Conservation (phyloP, 1,284 basidiomycete species). For the Exsudoporus floridanus region DNA sequence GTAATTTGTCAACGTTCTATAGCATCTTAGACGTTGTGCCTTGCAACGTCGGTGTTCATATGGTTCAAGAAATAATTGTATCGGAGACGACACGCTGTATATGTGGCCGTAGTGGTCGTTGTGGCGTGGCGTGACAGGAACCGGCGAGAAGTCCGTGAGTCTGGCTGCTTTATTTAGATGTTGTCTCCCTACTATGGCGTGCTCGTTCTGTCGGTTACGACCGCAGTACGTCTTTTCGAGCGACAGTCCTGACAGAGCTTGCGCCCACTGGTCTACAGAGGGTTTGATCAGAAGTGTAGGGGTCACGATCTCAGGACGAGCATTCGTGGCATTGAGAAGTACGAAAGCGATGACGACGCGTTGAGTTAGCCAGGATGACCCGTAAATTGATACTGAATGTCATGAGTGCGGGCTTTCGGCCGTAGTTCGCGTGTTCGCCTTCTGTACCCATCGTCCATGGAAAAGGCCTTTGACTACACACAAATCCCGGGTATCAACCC, state of each 20-base stretch:
- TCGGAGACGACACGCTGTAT: neutral
- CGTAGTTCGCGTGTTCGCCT: neutral
- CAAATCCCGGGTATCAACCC: neutral
- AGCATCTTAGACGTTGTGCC: constrained; percentile 5
- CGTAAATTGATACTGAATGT: too few species aligned
- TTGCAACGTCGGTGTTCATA: constrained; percentile 1
- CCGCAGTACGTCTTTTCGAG: neutral
- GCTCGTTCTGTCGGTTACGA: neutral
- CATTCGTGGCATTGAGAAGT: neutral
- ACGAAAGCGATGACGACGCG: neutral
- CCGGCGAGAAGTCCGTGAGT: too few species aligned
- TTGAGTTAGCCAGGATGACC: too few species aligned
- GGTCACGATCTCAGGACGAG: neutral
- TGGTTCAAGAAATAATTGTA: neutral
- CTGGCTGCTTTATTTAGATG: too few species aligned
- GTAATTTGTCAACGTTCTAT: constrained; percentile 13
- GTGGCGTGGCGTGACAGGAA: neutral
- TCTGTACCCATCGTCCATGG: constrained; percentile 7
- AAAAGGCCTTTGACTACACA: constrained; percentile 3
- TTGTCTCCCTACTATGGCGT: too few species aligned
- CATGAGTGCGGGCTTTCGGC: neutral
- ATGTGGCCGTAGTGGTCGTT: neutral
- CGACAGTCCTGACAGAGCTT: neutral
- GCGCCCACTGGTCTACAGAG: neutral
- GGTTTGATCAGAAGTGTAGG: neutral